Conservation (phyloP, 2,329 filamentous ascomycete species). For the Fusarium coicis region DNA sequence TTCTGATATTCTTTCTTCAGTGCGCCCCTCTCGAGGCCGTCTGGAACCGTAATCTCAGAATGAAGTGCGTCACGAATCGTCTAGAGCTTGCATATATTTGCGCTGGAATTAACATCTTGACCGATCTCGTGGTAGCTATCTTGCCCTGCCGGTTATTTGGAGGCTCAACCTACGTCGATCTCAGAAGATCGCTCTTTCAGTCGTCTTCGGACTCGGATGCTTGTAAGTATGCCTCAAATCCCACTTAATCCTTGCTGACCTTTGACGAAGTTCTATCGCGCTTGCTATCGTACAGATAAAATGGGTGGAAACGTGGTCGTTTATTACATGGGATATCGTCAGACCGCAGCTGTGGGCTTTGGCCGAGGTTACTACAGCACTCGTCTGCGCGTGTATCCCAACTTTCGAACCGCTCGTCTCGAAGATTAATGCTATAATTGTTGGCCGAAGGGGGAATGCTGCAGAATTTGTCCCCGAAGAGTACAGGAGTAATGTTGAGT, state of each 20-base stretch:
- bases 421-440: not conserved
- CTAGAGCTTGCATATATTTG: not conserved
- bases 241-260: fast-evolving
- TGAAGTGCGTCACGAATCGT: not conserved
- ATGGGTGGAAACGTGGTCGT: not conserved
- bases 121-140: conserved; percentile 20
- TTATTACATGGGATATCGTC: conserved; percentile 25
- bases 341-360: conserved; percentile 21
- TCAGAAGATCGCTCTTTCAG: conserved; percentile 23
- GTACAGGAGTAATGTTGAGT: not conserved
- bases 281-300: conserved; percentile 23
- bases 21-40: conserved; percentile 16
- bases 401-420: conserved; percentile 21
- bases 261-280: not conserved
- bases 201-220: conserved; percentile 16
- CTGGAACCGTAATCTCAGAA: conserved; percentile 15
- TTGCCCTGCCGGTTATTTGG: conserved; percentile 32
- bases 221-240: conserved; percentile 10
- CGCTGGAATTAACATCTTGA: conserved; percentile 21
- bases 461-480: not conserved
- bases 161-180: conserved; percentile 7
- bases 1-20: conserved; percentile 4
- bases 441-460: not conserved
- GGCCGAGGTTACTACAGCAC: conserved; percentile 22
- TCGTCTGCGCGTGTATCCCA: conserved; percentile 32